Base-by-base conservation (phyloP, 2,329 filamentous ascomycete species). In the Epichloe sibirici region DNA sequence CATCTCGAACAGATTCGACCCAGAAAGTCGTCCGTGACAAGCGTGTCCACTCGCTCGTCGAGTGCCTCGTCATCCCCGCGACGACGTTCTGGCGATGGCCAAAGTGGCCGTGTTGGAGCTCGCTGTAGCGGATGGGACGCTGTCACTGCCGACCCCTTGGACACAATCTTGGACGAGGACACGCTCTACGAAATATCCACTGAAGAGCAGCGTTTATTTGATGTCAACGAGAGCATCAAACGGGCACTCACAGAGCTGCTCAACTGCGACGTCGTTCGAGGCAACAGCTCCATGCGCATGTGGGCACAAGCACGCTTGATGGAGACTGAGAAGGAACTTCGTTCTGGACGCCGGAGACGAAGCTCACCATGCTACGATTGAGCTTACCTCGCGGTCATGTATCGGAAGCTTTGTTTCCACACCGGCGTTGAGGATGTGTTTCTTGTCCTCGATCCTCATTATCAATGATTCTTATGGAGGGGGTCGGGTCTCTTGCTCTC, bases 211-310 rank as follows among this genome's bases (percentile, higher is more conserved):
- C 75, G 72, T 55, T 70, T 81, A 11, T 77, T 70, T 49, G 71
- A 75, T 56, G 74, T 81, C 64, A 80, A 79, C 64, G 78, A 81
- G 65, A 73, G 75, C 58, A 78, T 82, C 68, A 83, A 83, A 68
- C 73, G 77, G 35, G 75, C 77, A 2, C 62, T 83, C 58, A 83
- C 78, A 5, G 78, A 81, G 63, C 72, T 83, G 13, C 73, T 83
- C 59, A 83, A 82, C 66, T 81, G 77, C 65, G 74, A 77, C 25
- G 67, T 72, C 39, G 76, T 80, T 15, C 75, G 77, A 43, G 65
- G 63, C 45, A 75, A 81, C 55, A 65, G 67, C 31, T 67, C 70
- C 1, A 75, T 79, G 61, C 76, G 79, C 47, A 77, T 72, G 55
- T 82, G 77, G 74, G 76, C 82, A 37, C 79, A 82, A 63, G 71